phyloP scores from a whole-genome alignment of 495 filamentous ascomycete species.

The Collariella sp. region DNA sequence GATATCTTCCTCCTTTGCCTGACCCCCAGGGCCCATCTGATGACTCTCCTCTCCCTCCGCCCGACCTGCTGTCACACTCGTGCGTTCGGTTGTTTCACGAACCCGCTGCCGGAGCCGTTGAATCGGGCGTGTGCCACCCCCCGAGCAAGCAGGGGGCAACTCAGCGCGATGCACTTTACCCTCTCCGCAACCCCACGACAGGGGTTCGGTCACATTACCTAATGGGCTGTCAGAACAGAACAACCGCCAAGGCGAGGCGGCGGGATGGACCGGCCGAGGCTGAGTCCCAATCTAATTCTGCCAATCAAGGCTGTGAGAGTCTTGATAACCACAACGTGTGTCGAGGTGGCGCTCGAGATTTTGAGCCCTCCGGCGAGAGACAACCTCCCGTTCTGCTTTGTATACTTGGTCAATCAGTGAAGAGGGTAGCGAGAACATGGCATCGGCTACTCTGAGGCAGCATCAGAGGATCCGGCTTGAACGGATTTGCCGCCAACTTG shows the following conservation, averaged over 20 bases:
- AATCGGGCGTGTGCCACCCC: not conserved
- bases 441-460: not conserved
- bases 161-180: not conserved
- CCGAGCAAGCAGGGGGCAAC: slow-evolving; percentile 3
- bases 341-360: no score
- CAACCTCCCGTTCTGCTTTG: not conserved
- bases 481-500: not conserved
- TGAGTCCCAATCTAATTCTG: not conserved
- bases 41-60: not conserved
- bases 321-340: not conserved
- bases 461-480: not conserved
- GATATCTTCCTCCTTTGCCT: not conserved
- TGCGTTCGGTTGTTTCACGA: not conserved
- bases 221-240: not conserved
- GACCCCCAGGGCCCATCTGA: not conserved
- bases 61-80: not conserved
- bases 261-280: slow-evolving; percentile 8
- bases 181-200: slow-evolving; percentile 2
- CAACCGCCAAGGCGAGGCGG: slow-evolving; percentile 9
- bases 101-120: not conserved
- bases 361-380: not conserved
- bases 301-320: not conserved
- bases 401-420: no score
- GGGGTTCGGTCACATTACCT: slow-evolving; percentile 8
- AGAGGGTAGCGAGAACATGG: not conserved